Base-by-base conservation (phyloP, 805 yeast genomes). In the Kluyveromyces aestuarii region DNA sequence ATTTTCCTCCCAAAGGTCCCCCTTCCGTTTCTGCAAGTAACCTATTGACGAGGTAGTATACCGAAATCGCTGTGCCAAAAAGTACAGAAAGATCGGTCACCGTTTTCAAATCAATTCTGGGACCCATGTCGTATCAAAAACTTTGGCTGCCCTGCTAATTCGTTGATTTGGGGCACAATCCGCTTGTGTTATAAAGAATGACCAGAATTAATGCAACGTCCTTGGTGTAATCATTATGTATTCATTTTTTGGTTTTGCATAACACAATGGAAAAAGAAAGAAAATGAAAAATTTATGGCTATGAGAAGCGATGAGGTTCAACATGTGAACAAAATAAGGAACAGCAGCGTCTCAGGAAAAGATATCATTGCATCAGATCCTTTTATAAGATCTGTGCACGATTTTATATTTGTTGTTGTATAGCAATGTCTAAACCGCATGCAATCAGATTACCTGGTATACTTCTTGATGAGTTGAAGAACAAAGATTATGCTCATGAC, bases 11-110 rank as follows among this genome's bases (percentile, higher is more conserved):
- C 17, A 63, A 48, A 11, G 75, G 75, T 1, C 72, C 70, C 17
- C 72, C 71, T 25, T 74, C 77, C 27, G 66, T 70, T 46, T 69
- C 76, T 48, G 61, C 65, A 52, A 76, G 52, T 21, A 79, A 50
- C 40, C 69, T 70, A 49, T 65, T 71, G 37, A 83, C 59, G 59
- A 84, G 66, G 58, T 82, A 85, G 61, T 84, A 85, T 51, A 83
- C 73, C 2, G 89, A 81, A 37, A 83, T 71, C 1, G 87, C 81
- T 2, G 90, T 85, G 18, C 89, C 81, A 1, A 76, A 57, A 35
- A 79, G 67, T 8, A 78, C 68, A 3, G 77, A 73, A 4, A 77
- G 56, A 49, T 79, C 83, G 2, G 77, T 62, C 10, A 72, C 54
- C 1, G 66, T 55, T 45, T 71, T 72, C 25, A 71, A 41, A 49